Conservation (phyloP, 176 grass and related monocot species). For the Oryza officinalis region DNA sequence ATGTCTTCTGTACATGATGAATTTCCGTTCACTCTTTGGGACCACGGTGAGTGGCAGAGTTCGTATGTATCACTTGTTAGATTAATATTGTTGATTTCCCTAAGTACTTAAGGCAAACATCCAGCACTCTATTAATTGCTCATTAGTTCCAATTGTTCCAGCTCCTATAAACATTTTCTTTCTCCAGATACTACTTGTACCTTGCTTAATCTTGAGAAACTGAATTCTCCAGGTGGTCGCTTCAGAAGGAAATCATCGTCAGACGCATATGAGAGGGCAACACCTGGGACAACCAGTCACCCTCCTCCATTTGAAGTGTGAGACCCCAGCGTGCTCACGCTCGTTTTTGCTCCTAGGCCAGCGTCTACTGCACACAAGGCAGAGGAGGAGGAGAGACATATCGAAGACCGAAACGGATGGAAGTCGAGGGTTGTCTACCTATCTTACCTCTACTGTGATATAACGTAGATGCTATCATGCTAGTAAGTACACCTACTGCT, state of each 20-base stretch:
- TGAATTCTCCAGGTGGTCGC: constrained; percentile 55
- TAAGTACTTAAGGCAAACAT: neutral
- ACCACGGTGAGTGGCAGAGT: neutral
- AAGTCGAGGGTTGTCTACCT: neutral
- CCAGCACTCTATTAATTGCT: neutral
- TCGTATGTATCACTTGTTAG: neutral
- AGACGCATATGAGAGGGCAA: constrained; percentile 66
- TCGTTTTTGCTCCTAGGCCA: constrained; percentile 43
- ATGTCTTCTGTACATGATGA: neutral
- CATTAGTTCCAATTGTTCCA: neutral
- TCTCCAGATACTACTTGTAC: neutral
- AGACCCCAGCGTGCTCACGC: constrained; percentile 19
- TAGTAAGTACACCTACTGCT: neutral
- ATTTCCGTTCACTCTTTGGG: neutral
- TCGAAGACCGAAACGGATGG: constrained; percentile 16
- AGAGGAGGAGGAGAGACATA: constrained; percentile 19
- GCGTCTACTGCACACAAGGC: constrained; percentile 31
- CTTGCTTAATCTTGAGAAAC: constrained; percentile 2
- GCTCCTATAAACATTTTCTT: neutral
- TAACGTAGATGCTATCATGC: constrained; percentile 39
- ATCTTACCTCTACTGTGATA: constrained; percentile 36
- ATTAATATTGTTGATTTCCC: neutral
- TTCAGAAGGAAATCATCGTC: constrained; percentile 94
- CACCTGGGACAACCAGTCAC: constrained; percentile 42
- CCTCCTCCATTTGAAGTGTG: constrained; percentile 73